Evolutionary conservation across 2,329 filamentous ascomycete genomes (phyloP).

Genomic region (Dothiorella sarmentorum): DNA sequence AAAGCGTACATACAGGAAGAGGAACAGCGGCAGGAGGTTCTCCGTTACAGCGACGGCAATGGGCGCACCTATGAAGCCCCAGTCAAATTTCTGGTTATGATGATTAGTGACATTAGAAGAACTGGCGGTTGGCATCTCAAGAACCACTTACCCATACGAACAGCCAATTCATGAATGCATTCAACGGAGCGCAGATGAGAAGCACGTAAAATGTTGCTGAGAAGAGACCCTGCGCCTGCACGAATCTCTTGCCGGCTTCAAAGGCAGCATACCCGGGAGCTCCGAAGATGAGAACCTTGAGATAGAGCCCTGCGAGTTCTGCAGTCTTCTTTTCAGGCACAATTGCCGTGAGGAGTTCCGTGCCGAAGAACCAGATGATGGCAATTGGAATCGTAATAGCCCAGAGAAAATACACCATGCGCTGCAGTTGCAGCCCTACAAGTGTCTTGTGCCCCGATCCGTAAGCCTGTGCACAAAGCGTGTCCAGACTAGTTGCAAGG

Average conservation of each 20-base stretch:
- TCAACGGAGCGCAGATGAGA: slow-evolving; percentile 76
- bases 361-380: slow-evolving; percentile 66
- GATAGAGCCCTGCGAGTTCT: slow-evolving; percentile 67
- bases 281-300: slow-evolving; percentile 66
- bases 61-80: slow-evolving; percentile 71
- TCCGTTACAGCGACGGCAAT: slow-evolving; percentile 74
- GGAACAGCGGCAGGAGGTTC: slow-evolving; percentile 67
- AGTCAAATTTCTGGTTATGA: slow-evolving; percentile 27
- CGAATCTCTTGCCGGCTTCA: slow-evolving; percentile 77
- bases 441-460: slow-evolving; percentile 86
- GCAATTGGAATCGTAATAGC: slow-evolving; percentile 68
- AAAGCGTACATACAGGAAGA: slow-evolving; percentile 69
- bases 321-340: slow-evolving; percentile 72
- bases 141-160: slow-evolving; percentile 65
- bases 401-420: slow-evolving; percentile 77
- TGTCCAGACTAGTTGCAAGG: slow-evolving; percentile 80
- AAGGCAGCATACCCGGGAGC: slow-evolving; percentile 74
- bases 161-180: slow-evolving; percentile 75
- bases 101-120: not conserved
- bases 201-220: slow-evolving; percentile 78
- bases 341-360: slow-evolving; percentile 59
- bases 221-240: slow-evolving; percentile 87
- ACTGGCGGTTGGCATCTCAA: not conserved
- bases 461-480: slow-evolving; percentile 89
- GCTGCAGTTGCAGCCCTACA: slow-evolving; percentile 77